Evolutionary conservation across 306 rosid genomes (phyloP), one percentile per base, ranked within the genome.

Genomic region (Gleditsia sinensis): DNA sequence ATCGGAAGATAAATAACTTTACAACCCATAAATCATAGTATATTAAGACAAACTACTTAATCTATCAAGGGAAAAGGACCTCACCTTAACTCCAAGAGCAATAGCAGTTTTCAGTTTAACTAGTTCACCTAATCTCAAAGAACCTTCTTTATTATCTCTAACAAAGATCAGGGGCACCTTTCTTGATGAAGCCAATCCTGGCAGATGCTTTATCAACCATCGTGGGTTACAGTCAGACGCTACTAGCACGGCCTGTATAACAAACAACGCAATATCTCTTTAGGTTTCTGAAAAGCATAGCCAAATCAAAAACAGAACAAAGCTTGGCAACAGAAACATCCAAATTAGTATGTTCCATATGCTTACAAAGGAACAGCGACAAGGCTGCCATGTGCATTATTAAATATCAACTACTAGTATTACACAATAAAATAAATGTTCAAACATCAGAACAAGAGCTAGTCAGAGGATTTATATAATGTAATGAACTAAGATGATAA

Each of bases 71-170:
- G 30, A 64, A 49, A 11, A 36, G 36, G 39, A 42, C 9, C 73
- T 65, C 50, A 90, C 96, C 98, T 90, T 93, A 51, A 93, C 68
- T 61, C 98, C 98, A 49, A 90, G 68, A n/a, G 95, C 91, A 74
- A 93, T 84, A 46, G 97, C 91, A n/a, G 95, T 90, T 83, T 84
- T 93, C 49, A 90, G 79, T 36, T 84, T 85, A 24, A 90, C 81
- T 50, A 93, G 89, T 73, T 84, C 89, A 66, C 93, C 96, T 76
- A 93, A 80, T 84, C 93, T 84, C 55, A 93, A 75, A 68, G 91
- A 93, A 66, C 92, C 96, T 27, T 78, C 76, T 66, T 88, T 82
- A 54, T 73, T 80, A 69, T 89, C 93, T 71, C 82, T 90, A 71
- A 90, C 84, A 67, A 86, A 85, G 69, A 89, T 78, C 69, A 89